Conservation (phyloP, 331 rosid genomes). For the Quercus tomentella region DNA sequence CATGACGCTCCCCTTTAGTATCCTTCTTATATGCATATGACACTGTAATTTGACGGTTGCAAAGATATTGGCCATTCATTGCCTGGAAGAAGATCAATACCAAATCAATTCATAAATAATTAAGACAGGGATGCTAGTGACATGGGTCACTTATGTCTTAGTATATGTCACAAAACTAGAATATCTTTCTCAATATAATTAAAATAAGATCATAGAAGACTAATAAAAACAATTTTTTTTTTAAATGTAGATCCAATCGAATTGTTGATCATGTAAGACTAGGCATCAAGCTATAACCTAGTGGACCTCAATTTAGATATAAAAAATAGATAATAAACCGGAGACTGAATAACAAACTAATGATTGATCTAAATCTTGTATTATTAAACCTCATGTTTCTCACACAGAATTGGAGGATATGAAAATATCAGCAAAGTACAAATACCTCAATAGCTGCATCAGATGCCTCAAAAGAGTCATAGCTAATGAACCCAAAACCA, state of each 20-base stretch:
- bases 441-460: constrained; percentile 96
- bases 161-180: not conserved
- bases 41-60: constrained; percentile 97
- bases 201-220: not conserved
- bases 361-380: not conserved
- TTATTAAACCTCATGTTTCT: constrained; percentile 3
- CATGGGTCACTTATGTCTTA: constrained; percentile 26
- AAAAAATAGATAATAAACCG: not conserved
- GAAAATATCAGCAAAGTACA: not conserved
- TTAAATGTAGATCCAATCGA: not conserved
- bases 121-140: constrained; percentile 39
- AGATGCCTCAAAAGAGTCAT: constrained; percentile 97
- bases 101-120: constrained; percentile 18
- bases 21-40: constrained; percentile 98
- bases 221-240: not conserved
- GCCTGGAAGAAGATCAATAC: constrained; percentile 65
- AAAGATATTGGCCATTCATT: constrained; percentile 95
- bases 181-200: not conserved
- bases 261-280: not conserved
- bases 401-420: not conserved
- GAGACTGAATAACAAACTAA: constrained; percentile 4
- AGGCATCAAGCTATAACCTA: not conserved
- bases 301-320: not conserved
- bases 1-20: constrained; percentile 86
- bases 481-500: constrained; percentile 97